phyloP scores from a whole-genome alignment of 768 basidiomycete species.

The Leccinum broughii region DNA sequence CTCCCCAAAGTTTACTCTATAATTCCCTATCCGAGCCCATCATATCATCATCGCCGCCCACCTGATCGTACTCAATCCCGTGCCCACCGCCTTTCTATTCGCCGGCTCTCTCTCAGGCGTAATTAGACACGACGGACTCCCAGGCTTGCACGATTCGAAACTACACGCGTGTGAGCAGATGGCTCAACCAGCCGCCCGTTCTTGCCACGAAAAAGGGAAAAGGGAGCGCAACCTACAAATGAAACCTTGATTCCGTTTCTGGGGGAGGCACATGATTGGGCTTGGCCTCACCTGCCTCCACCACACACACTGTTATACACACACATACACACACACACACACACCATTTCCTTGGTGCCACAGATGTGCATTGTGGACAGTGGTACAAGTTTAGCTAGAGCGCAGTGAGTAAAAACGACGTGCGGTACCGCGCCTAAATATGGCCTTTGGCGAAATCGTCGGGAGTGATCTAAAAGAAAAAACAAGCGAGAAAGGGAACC shows the following conservation, averaged over 20 bases:
- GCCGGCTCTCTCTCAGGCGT: slow-evolving; percentile 23
- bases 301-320: neutral
- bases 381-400: slow-evolving; percentile 14
- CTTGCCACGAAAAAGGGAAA: slow-evolving; percentile 5
- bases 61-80: slow-evolving; percentile 1
- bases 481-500: slow-evolving; percentile 1
- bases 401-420: neutral
- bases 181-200: neutral
- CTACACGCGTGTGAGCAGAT: slow-evolving; percentile 24
- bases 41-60: neutral
- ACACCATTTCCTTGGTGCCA: neutral
- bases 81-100: neutral
- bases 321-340: neutral
- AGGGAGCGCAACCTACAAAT: slow-evolving; percentile 3
- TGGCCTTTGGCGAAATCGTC: slow-evolving; percentile 4
- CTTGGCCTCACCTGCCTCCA: slow-evolving; percentile 6
- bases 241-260: slow-evolving; percentile 25
- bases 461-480: neutral
- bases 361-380: neutral
- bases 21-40: slow-evolving; percentile 6
- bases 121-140: slow-evolving; percentile 19
- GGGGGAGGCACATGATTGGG: neutral
- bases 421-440: slow-evolving; percentile 22
- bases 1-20: neutral
- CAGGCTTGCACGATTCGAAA: slow-evolving; percentile 18